A percentile compares a stretch with the other conserved stretches of the same genome.
phyloP scores from a whole-genome alignment of 2,329 filamentous ascomycete species.

The Pestalotiopsis sp. region DNA sequence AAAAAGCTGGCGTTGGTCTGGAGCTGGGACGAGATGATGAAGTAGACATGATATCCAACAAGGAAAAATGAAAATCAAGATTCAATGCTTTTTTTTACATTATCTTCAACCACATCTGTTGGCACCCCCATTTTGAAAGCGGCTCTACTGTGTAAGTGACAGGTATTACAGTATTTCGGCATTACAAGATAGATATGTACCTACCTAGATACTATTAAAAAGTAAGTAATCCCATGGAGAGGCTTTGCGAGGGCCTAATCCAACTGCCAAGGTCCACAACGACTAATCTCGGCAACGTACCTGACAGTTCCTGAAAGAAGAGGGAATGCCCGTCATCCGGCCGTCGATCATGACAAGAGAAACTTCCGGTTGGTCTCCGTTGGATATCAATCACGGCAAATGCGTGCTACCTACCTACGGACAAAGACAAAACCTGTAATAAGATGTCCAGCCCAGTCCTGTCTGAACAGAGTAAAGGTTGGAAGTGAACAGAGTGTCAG shows the following conservation, averaged over 20 bases:
- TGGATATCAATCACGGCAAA: too few species aligned
- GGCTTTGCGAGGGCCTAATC: neutral
- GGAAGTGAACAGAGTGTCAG: too few species aligned
- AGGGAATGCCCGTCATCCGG: neutral
- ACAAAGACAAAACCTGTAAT: too few species aligned
- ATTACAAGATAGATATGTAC: neutral
- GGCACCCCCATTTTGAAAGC: too few species aligned
- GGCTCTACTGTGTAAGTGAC: too few species aligned
- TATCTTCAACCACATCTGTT: neutral
- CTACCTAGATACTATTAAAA: too few species aligned
- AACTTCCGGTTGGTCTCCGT: neutral
- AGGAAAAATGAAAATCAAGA: neutral
- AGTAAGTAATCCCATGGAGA: too few species aligned
- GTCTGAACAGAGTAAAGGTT: too few species aligned
- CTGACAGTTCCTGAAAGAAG: neutral
- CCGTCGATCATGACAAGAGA: neutral
- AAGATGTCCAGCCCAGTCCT: too few species aligned
- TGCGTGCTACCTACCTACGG: too few species aligned
- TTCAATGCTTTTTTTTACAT: neutral
- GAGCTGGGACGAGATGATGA: neutral
- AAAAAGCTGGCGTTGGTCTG: neutral
- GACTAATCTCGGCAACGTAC: neutral
- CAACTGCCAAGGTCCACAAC: neutral
- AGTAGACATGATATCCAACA: neutral
- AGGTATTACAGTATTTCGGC: neutral